A percentile compares a stretch with the other conserved stretches of the same genome.
Evolutionary conservation across 2,329 filamentous ascomycete genomes (phyloP).

Genomic region (Fusarium sp.): DNA sequence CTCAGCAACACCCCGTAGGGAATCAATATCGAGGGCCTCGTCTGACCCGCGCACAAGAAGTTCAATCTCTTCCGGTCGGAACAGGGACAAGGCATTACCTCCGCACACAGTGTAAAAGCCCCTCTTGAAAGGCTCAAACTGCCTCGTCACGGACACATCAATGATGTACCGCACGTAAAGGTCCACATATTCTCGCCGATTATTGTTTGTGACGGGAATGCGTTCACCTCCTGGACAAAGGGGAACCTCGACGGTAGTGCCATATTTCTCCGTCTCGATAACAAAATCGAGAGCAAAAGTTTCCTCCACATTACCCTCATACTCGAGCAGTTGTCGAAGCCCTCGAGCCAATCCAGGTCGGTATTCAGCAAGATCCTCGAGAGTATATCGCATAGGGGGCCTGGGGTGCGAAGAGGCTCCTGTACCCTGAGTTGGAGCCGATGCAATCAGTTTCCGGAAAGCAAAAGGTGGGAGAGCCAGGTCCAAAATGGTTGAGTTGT

Average conservation of each 20-base stretch:
- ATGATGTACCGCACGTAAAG: slow-evolving; percentile 85
- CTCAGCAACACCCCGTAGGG: slow-evolving; percentile 79
- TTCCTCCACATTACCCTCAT: slow-evolving; percentile 83
- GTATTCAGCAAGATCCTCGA: slow-evolving; percentile 87
- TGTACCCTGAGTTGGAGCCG: slow-evolving; percentile 72
- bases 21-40: slow-evolving; percentile 81
- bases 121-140: slow-evolving; percentile 94
- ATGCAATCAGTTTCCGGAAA: slow-evolving; percentile 86
- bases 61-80: slow-evolving; percentile 92
- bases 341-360: slow-evolving; percentile 81
- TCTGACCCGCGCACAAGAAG: slow-evolving; percentile 87
- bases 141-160: slow-evolving; percentile 80
- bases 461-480: slow-evolving; percentile 89
- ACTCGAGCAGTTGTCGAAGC: slow-evolving; percentile 81
- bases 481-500: slow-evolving; percentile 94
- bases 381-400: slow-evolving; percentile 75
- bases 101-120: slow-evolving; percentile 94
- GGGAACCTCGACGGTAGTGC: slow-evolving; percentile 72
- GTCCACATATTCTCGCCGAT: slow-evolving; percentile 87
- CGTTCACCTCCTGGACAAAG: slow-evolving; percentile 80
- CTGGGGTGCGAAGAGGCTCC: slow-evolving; percentile 68
- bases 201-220: slow-evolving; percentile 83
- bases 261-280: slow-evolving; percentile 81
- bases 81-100: slow-evolving; percentile 87
- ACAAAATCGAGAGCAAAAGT: slow-evolving; percentile 88